These are phyloP conservation scores for Ochetophila trinervis DNA, from an alignment of 306 rosid genomes.

Conservation along the genomic window DNA sequence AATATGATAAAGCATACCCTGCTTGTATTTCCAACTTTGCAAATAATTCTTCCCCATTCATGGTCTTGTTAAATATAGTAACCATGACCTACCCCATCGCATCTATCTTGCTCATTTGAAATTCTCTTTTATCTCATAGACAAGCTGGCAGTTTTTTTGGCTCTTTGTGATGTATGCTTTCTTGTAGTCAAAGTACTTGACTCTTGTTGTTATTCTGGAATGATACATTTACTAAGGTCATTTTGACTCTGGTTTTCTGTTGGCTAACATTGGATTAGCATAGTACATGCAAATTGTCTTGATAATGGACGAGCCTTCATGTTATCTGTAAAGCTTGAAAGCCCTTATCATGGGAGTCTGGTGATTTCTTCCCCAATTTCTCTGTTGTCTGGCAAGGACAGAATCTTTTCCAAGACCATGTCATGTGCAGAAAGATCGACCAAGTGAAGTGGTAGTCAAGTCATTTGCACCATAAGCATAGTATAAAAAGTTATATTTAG, in stretches of 20 bases:
- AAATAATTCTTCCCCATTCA: slow-evolving; percentile 20
- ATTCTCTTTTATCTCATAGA: background rate
- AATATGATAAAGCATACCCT: slow-evolving; percentile 6
- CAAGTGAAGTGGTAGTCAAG: slow-evolving; percentile 3
- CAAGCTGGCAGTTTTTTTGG: background rate
- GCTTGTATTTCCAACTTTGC: slow-evolving; percentile 21
- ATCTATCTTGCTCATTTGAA: slow-evolving; percentile 6
- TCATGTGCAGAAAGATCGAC: slow-evolving; percentile 5
- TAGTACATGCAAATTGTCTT: slow-evolving; percentile 4
- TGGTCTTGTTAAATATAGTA: background rate
- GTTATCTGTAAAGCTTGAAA: no score
- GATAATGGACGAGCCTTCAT: background rate
- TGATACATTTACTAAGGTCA: slow-evolving; percentile 1
- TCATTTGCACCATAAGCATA: background rate
- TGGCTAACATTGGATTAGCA: background rate
- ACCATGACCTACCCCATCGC: background rate
- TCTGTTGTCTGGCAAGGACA: background rate
- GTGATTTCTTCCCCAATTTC: background rate
- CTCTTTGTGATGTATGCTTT: background rate
- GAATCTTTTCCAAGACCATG: background rate
- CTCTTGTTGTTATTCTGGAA: slow-evolving; percentile 3
- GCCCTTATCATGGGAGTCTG: background rate
- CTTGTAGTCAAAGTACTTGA: slow-evolving; percentile 1
- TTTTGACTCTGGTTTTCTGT: slow-evolving; percentile 5
- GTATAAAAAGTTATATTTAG: background rate